Base-by-base conservation (phyloP, 2,329 filamentous ascomycete genomes). In the Pyricularia sp. region DNA sequence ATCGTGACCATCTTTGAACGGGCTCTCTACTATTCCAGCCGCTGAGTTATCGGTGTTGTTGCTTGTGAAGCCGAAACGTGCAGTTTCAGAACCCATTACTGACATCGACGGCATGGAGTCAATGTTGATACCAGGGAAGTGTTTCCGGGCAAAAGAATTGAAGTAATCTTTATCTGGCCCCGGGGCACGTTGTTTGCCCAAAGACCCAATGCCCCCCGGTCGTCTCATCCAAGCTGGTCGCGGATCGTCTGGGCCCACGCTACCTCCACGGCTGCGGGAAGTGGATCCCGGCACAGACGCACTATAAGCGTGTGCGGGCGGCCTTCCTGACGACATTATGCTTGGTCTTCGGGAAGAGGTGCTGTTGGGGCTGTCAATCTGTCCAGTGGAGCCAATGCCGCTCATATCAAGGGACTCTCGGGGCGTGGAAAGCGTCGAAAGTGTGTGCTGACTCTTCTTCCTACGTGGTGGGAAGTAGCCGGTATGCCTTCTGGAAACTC, bases 401-500 rank as follows among this genome's bases (percentile, higher is more conserved):
- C 84, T 82, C 10, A 88, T 74, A 69, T 92, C 90, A 58, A 89
- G 78, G 55, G 89, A 92, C 64, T 86, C 84, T 25, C 87, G 86
- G 9, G 91, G 91, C 2, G 90, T 92, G 23, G 89, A 87, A 67
- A 88, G 73, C 17, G 88, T 84, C 2, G 91, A 91, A 68, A 86
- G 85, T 1, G 88, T 88, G 73, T 85, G 82, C 11, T 86, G 79
- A 71, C 91, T 95, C 89, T 95, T 95, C 88, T 94, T 92, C 76
- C 93, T 85, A 25, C 93, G 87, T 9, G 94, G 94, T 3, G 94
- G 94, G 75, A 98, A 98, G 79, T 94, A 98, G 28, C 94, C 94
- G 64, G 97, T 84, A 2, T 90, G 86, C 78, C 90, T 89, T 69
- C 92, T 88, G 26, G 93, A 88, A 69, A 98, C 88, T 33, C 95